phyloP scores from a whole-genome alignment of 2,329 filamentous ascomycete species.

The Chaetomium sp. region DNA sequence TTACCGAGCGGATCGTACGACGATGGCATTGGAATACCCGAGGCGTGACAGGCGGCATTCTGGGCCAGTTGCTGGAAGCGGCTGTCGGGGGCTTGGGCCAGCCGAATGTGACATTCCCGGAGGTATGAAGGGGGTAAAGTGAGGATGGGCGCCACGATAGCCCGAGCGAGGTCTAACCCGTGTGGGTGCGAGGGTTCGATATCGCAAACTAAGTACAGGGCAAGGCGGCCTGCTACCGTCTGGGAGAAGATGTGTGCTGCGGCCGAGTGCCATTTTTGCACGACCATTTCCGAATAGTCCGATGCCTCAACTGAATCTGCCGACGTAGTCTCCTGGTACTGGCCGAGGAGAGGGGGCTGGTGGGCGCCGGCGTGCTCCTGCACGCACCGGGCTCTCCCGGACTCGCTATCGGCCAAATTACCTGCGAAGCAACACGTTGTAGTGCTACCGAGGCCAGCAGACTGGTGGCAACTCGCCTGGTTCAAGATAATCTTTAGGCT shows the following conservation, averaged over 20 bases:
- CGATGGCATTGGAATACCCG: conserved; percentile 1
- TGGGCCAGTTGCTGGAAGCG: conserved; percentile 1
- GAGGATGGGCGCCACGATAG: conserved; percentile 3
- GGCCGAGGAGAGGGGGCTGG: conserved; percentile 3
- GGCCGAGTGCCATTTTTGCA: conserved; percentile 1
- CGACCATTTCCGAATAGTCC: background rate
- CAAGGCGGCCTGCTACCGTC: conserved; percentile 2
- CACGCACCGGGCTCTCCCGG: background rate
- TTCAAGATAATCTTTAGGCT: conserved; percentile 2
- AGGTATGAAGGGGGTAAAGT: conserved; percentile 4
- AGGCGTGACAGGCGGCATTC: conserved; percentile 1
- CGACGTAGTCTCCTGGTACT: background rate
- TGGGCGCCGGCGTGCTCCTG: background rate
- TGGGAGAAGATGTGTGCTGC: conserved; percentile 4
- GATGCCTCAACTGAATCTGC: background rate
- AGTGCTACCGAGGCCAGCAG: background rate
- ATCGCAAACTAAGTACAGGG: conserved; percentile 2
- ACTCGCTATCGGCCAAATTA: background rate
- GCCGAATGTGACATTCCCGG: conserved; percentile 2
- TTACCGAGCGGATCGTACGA: background rate
- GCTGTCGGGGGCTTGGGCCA: conserved; percentile 3
- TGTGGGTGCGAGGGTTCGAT: conserved; percentile 4
- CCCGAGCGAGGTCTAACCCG: conserved; percentile 2
- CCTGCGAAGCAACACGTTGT: background rate
- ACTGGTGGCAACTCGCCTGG: conserved; percentile 2